Evolutionary conservation across 2,329 filamentous ascomycete species (phyloP).

Genomic region (Ophiosphaerella korrae): DNA sequence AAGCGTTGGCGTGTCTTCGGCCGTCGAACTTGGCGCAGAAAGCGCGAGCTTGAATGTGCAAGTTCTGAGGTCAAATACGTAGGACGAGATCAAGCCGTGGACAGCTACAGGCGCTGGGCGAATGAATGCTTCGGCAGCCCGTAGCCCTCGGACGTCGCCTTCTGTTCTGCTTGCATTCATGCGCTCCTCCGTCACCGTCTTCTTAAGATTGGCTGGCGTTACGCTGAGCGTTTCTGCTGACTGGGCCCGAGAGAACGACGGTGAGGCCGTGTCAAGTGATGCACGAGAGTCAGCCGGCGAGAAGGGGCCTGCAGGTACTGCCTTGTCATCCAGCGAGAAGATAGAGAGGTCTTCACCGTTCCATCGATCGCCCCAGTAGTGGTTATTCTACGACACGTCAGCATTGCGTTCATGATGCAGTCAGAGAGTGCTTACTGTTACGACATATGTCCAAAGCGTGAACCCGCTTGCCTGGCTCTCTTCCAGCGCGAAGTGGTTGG

Average conservation of each 20-base stretch:
- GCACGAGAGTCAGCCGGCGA: conserved; percentile 57
- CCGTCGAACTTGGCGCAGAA: conserved; percentile 62
- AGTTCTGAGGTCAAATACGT: conserved; percentile 81
- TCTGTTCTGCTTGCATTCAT: conserved; percentile 45
- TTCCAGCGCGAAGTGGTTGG: conserved; percentile 92
- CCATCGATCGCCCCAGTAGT: conserved; percentile 91
- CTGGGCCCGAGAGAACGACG: conserved; percentile 61
- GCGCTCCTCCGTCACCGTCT: conserved; percentile 66
- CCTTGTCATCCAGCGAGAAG: conserved; percentile 79
- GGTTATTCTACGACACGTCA: conserved; percentile 68
- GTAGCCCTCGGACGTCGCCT: conserved; percentile 63
- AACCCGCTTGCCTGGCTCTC: conserved; percentile 83
- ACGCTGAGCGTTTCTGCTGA: conserved; percentile 59
- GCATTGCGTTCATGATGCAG: not conserved
- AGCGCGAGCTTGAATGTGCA: conserved; percentile 79
- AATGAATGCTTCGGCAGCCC: conserved; percentile 91
- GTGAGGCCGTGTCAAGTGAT: conserved; percentile 56
- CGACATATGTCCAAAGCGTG: conserved; percentile 85
- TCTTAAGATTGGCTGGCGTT: conserved; percentile 76
- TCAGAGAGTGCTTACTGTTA: conserved; percentile 58
- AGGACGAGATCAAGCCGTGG: conserved; percentile 71
- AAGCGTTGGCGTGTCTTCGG: conserved; percentile 73
- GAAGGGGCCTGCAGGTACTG: conserved; percentile 57
- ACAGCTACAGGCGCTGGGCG: conserved; percentile 80
- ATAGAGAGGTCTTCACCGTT: conserved; percentile 97